These are phyloP conservation scores for Colletotrichum paranaense DNA, from an alignment of 2,329 filamentous ascomycete species.

Conservation along the genomic window DNA sequence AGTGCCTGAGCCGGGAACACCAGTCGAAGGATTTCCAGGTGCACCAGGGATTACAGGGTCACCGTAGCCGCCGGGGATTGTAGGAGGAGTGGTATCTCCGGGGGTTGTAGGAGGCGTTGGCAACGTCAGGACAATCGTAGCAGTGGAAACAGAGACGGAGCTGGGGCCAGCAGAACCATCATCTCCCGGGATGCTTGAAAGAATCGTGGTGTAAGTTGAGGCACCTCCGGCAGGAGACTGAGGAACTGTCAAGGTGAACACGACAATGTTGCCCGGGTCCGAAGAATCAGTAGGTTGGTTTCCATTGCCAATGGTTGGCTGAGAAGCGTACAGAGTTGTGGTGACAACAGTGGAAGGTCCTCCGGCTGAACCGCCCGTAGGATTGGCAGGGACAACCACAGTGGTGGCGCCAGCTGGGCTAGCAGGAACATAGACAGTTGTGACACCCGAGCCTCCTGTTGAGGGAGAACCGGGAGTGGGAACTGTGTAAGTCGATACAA, in stretches of 20 bases:
- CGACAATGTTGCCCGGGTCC: constrained; percentile 34
- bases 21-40: not conserved
- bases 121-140: not conserved
- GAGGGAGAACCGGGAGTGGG: constrained; percentile 25
- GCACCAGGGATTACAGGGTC: constrained; percentile 6
- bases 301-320: constrained; percentile 42
- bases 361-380: not conserved
- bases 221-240: not conserved
- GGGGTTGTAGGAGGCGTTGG: not conserved
- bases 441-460: constrained; percentile 9
- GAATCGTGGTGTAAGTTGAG: not conserved
- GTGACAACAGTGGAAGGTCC: constrained; percentile 31
- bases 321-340: constrained; percentile 41
- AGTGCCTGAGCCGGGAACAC: not conserved
- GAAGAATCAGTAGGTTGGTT: constrained; percentile 43
- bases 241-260: constrained; percentile 37
- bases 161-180: not conserved
- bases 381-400: not conserved
- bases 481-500: constrained; percentile 48
- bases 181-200: not conserved
- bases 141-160: constrained; percentile 12
- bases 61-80: constrained; percentile 20
- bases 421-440: not conserved
- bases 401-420: constrained; percentile 4
- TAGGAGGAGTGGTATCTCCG: not conserved